phyloP scores from a whole-genome alignment of 1,284 basidiomycete species.

The Tilletia setariae region DNA sequence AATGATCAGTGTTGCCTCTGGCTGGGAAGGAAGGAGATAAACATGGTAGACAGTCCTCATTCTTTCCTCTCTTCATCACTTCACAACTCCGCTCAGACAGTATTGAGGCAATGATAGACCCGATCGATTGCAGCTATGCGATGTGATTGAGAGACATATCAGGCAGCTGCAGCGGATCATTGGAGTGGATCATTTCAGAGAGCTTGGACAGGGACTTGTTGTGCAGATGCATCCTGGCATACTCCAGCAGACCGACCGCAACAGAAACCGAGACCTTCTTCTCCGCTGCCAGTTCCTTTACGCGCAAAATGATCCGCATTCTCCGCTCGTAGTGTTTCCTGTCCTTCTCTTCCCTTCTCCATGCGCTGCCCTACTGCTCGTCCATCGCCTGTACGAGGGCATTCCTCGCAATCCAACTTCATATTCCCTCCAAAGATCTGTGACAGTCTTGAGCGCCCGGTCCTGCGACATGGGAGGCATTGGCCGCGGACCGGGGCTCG shows the following conservation, averaged over 20 bases:
- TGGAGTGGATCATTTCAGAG: neutral
- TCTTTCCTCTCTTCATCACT: too few relatives aligned
- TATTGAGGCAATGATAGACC: too few relatives aligned
- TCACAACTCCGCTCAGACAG: too few relatives aligned
- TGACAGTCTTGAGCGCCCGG: neutral
- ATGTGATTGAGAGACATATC: neutral
- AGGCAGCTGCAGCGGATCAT: neutral
- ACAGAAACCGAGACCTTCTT: neutral
- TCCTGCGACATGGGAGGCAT: neutral
- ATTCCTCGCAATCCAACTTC: neutral
- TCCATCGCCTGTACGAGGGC: neutral
- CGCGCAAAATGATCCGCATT: neutral
- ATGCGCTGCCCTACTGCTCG: neutral
- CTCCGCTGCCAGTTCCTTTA: neutral
- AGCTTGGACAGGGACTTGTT: constrained; percentile 1
- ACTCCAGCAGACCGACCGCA: neutral
- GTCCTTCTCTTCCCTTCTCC: neutral
- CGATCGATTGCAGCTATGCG: too few relatives aligned
- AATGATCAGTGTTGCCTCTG: too few relatives aligned
- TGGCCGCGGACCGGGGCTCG: too few relatives aligned
- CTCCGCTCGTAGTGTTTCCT: neutral
- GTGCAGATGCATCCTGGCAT: neutral
- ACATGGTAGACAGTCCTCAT: too few relatives aligned
- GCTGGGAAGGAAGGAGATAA: too few relatives aligned
- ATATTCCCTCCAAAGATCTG: neutral